These are phyloP conservation scores for Cajanus cajan DNA, from an alignment of 306 rosid genomes.

Conservation along the genomic window DNA sequence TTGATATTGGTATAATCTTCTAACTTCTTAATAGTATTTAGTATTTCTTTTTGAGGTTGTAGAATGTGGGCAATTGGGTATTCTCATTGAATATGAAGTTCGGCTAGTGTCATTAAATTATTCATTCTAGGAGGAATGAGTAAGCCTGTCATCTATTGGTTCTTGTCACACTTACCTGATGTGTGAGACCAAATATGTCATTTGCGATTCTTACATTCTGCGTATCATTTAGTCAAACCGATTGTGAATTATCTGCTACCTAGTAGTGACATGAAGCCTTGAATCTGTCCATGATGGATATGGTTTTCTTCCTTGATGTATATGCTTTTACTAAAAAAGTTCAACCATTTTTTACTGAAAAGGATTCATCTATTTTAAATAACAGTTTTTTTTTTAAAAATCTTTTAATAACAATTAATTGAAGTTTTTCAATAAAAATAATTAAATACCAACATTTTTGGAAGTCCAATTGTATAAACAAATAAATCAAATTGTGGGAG, in stretches of 20 bases:
- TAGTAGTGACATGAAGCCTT: not conserved
- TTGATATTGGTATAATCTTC: conserved; percentile 74
- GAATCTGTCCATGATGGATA: not conserved
- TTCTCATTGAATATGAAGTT: conserved; percentile 15
- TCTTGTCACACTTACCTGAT: conserved; percentile 8
- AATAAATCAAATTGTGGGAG: too few species aligned
- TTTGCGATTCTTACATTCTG: not conserved
- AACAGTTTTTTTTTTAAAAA: too few species aligned
- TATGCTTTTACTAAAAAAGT: too few species aligned
- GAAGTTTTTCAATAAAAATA: not conserved
- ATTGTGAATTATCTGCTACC: not conserved
- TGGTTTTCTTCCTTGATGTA: not conserved
- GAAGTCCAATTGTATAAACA: too few species aligned
- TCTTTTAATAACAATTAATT: not conserved
- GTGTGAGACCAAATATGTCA: not conserved
- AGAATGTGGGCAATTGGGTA: conserved; percentile 7
- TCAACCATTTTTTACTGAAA: too few species aligned
- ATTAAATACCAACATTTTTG: too few species aligned
- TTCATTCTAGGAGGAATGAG: conserved; percentile 3
- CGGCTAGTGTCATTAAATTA: conserved; percentile 16
- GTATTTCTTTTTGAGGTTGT: conserved; percentile 5
- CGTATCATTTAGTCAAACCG: not conserved
- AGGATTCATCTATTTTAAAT: not conserved
- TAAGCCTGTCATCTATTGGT: not conserved
- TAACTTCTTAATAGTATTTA: conserved; percentile 17